Percentiles rank a stretch among this genome's conserved stretches.
These are phyloP conservation scores for Heritiera littoralis DNA, from an alignment of 345 rosid species.

Conservation along the genomic window DNA sequence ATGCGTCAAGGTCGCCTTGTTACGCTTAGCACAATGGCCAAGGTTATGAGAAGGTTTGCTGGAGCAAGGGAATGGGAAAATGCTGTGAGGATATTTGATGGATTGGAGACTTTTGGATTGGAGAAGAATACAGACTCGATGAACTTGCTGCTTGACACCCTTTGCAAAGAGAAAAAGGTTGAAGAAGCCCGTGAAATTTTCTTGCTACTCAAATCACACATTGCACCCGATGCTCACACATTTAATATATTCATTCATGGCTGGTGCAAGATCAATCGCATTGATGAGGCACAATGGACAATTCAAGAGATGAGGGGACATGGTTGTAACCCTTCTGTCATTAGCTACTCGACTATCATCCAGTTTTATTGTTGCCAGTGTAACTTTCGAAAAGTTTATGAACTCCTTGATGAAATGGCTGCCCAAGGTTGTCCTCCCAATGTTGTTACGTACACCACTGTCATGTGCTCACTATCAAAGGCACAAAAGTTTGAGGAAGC, in stretches of 20 bases:
- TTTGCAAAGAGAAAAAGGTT: constrained; percentile 72
- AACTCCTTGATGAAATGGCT: constrained; percentile 68
- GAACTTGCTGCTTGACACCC: constrained; percentile 75
- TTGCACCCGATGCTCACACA: constrained; percentile 60
- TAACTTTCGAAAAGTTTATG: constrained; percentile 54
- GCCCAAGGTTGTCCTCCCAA: constrained; percentile 59
- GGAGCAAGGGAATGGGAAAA: constrained; percentile 82
- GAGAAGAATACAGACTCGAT: constrained; percentile 68
- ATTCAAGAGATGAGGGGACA: constrained; percentile 84
- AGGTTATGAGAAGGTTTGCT: constrained; percentile 63
- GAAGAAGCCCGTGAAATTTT: constrained; percentile 62
- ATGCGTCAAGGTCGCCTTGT: constrained; percentile 44
- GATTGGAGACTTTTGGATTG: constrained; percentile 52
- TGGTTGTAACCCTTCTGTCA: constrained; percentile 62
- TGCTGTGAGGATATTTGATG: constrained; percentile 62
- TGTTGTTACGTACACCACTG: constrained; percentile 62
- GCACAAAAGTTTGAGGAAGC: constrained; percentile 58
- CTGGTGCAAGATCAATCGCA: constrained; percentile 73
- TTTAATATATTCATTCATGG: constrained; percentile 83
- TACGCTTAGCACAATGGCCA: constrained; percentile 52
- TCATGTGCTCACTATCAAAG: constrained; percentile 59
- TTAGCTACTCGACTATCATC: constrained; percentile 70
- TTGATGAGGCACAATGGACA: constrained; percentile 86
- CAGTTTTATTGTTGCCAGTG: constrained; percentile 49
- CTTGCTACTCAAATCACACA: constrained; percentile 58